phyloP scores from a whole-genome alignment of 768 basidiomycete species.

The Kwoniella mangroviensis region DNA sequence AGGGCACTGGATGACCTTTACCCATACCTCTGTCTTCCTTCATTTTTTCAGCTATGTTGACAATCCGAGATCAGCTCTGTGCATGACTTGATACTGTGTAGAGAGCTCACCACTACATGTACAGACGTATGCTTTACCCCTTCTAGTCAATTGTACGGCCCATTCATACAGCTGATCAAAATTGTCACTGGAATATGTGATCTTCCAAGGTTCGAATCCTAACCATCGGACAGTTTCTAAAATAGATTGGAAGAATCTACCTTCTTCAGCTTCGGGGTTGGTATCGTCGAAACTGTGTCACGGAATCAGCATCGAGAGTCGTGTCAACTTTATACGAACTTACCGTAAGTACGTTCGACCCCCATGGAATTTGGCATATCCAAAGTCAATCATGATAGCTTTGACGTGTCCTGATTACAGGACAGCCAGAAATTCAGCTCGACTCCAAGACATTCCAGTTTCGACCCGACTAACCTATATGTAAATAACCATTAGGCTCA shows the following conservation, averaged over 20 bases:
- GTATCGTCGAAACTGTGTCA: slow-evolving; percentile 82
- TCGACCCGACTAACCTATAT: slow-evolving; percentile 58
- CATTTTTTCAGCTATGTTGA: slow-evolving; percentile 80
- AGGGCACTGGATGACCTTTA: slow-evolving; percentile 77
- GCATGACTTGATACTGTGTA: background rate
- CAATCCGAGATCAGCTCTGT: background rate
- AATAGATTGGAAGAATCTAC: slow-evolving; percentile 92
- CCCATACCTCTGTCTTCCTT: slow-evolving; percentile 82
- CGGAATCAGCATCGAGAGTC: slow-evolving; percentile 2
- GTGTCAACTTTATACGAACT: slow-evolving; percentile 10
- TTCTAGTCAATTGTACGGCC: slow-evolving; percentile 82
- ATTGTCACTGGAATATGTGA: slow-evolving; percentile 98
- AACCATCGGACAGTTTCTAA: slow-evolving; percentile 95
- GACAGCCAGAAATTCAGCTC: no score
- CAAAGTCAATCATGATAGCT: slow-evolving; percentile 97
- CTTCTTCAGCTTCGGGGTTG: slow-evolving; percentile 98
- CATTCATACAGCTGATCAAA: slow-evolving; percentile 84
- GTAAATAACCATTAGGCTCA: slow-evolving; percentile 95
- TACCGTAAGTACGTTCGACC: slow-evolving; percentile 86
- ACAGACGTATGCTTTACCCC: slow-evolving; percentile 93
- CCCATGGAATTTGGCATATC: slow-evolving; percentile 93
- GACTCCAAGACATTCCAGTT: no score
- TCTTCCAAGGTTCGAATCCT: slow-evolving; percentile 96
- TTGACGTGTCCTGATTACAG: slow-evolving; percentile 80
- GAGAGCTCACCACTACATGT: slow-evolving; percentile 83